Conservation (phyloP, 306 rosid species). For the Cucurbita maxima region DNA sequence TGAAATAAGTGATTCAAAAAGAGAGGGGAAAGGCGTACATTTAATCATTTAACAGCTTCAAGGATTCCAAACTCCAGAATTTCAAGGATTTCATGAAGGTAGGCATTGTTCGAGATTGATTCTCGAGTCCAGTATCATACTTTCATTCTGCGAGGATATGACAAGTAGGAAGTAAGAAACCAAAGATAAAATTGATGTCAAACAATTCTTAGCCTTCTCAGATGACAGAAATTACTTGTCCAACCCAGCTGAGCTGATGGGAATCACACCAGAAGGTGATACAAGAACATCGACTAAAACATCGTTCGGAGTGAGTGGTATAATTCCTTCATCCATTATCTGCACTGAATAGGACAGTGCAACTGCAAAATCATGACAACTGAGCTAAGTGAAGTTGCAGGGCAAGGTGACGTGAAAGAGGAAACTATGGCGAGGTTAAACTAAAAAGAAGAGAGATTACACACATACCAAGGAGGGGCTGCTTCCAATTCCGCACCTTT, state of each 20-base stretch:
- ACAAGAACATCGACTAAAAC: conserved; percentile 68
- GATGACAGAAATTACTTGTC: conserved; percentile 33
- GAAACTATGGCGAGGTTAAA: not conserved
- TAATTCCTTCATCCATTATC: conserved; percentile 64
- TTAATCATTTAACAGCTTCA: not conserved
- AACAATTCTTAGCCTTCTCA: not conserved
- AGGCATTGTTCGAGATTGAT: conserved; percentile 3
- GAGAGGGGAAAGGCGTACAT: not conserved
- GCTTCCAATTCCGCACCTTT: conserved; percentile 57
- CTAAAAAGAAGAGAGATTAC: not conserved
- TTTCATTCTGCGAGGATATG: conserved; percentile 15
- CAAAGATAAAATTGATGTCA: not conserved
- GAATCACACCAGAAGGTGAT: conserved; percentile 64
- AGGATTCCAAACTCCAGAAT: not conserved
- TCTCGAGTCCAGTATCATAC: conserved; percentile 8
- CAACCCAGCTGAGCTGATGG: conserved; percentile 50
- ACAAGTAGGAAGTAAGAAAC: conserved; percentile 4
- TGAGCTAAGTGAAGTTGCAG: not conserved
- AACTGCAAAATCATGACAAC: conserved; percentile 31
- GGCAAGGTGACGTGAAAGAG: not conserved
- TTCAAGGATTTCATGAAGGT: not conserved
- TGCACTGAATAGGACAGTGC: conserved; percentile 71
- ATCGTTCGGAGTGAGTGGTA: conserved; percentile 55
- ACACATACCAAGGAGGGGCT: conserved; percentile 65
- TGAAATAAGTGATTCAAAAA: not conserved